Base-by-base conservation (phyloP, 495 filamentous ascomycete genomes). In the Bryoglossum gracile region DNA sequence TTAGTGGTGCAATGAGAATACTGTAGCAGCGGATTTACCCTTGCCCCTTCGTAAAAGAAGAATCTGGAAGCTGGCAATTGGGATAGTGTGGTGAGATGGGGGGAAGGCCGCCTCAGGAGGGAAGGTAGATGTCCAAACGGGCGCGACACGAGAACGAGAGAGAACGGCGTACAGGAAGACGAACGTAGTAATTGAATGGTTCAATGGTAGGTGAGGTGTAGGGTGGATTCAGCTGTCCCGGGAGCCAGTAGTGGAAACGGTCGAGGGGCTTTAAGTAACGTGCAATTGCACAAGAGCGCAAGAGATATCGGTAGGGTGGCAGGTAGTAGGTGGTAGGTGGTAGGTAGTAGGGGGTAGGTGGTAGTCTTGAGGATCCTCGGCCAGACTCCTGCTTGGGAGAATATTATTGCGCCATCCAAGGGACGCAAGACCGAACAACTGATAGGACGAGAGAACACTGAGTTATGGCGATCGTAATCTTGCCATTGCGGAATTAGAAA, bases 351-450 rank as follows among this genome's bases (percentile, higher is more conserved):
- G n/a, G n/a, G n/a, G n/a, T n/a, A n/a, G n/a, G 35, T 14, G 35
- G 18, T 32, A 17, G 42, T 44, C 24, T 44, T 44, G 42, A 44
- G 43, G 16, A 36, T 34, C 43, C 39, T 14, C 21, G 39, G 3
- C 40, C 39, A 22, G 48, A 32, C 40, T 28, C 19, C 22, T 14
- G 43, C 37, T 19, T 49, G 40, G 45, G 32, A 37, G 35, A 41
- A 48, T 21, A 2, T 50, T 35, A 55, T 51, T 55, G 53, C 53
- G 48, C 53, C 43, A 55, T 55, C n/a, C n/a, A n/a, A n/a, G n/a
- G n/a, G n/a, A n/a, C 22, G 8, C 28, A 39, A 37, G 16, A n/a
- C 36, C 35, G 22, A 2, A 16, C n/a, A 32, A 18, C 11, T 43
- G 39, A 44, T 32, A 54, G 46, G 46, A 54, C 35, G 45, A 24